These are phyloP conservation scores for Kwoniella mangroviensis DNA, from an alignment of 768 basidiomycete species.

Conservation along the genomic window DNA sequence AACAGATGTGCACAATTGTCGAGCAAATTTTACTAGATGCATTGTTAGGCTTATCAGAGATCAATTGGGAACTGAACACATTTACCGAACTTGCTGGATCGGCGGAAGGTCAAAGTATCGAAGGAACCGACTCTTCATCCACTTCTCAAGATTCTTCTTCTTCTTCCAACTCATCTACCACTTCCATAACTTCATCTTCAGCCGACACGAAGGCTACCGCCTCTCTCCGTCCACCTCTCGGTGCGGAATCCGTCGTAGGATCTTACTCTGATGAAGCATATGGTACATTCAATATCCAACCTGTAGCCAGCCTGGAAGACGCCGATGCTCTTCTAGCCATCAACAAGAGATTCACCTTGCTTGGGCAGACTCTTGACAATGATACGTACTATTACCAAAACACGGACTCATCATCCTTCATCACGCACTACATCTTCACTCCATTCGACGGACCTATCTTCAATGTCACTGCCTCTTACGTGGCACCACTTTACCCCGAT, in stretches of 20 bases:
- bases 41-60: constrained; percentile 19
- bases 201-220: neutral
- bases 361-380: neutral
- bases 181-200: neutral
- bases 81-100: neutral
- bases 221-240: neutral
- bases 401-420: constrained; percentile 8
- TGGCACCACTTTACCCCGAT: neutral
- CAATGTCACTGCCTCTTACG: constrained; percentile 27
- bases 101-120: neutral
- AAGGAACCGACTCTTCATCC: neutral
- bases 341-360: neutral
- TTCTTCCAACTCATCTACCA: neutral
- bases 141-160: neutral
- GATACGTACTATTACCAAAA: constrained; percentile 13
- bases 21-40: constrained; percentile 20
- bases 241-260: constrained; percentile 7
- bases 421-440: constrained; percentile 30
- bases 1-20: neutral
- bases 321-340: neutral
- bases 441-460: constrained; percentile 35
- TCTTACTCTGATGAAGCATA: constrained; percentile 15
- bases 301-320: neutral
- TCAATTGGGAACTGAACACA: constrained; percentile 34
- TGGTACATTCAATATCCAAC: constrained; percentile 11